Evolutionary conservation across 768 basidiomycete species (phyloP), one percentile per base, ranked within the genome.

Genomic region (Tricholoma flavovirens): DNA sequence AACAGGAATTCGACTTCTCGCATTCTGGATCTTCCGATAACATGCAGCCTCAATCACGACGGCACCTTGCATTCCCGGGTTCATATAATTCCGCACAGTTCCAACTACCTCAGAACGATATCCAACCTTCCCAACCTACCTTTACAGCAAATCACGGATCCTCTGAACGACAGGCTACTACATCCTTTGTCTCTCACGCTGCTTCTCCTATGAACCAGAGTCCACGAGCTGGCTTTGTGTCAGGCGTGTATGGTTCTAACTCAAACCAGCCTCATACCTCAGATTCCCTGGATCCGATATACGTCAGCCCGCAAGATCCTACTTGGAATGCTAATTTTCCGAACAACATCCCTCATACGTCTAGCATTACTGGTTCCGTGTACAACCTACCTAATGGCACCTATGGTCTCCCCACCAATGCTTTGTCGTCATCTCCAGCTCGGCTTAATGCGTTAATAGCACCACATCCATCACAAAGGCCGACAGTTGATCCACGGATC

Each of bases 401-500:
- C 22, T 30, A 53, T 38, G 54, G 33, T 56, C 48, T 56, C 26
- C 42, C 42, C 10, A 12, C 49, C 19, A 35, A 30, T 43, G 35
- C 36, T 48, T 43, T 58, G 7, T 49, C 58, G 38, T 61, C 66
- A 7, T 60, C 57, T 14, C 55, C 57, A 19, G 60, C 64, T 22
- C 42, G 65, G 5, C 67, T 35, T 24, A 48, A 48, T 48, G 7
- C 22, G 17, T 22, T 15, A 14, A 3, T 64, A 46, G 57, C 59
- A 36, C 26, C 63, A 12, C 62, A 66, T 42, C 69, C 65, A 45
- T 65, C 64, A 36, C 51, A 57, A 11, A 30, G 57, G n/a, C 45
- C 63, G 11, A 49, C 57, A 43, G 15, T 63, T 49, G 56, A 59
- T 54, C 66, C 65, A 14, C 69, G 71, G 29, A 35, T 64, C 6